A percentile compares a stretch with the other conserved stretches of the same genome.
These are phyloP conservation scores for Nakazawaea ambrosiae DNA, from an alignment of 805 yeast genomes.

Conservation along the genomic window DNA sequence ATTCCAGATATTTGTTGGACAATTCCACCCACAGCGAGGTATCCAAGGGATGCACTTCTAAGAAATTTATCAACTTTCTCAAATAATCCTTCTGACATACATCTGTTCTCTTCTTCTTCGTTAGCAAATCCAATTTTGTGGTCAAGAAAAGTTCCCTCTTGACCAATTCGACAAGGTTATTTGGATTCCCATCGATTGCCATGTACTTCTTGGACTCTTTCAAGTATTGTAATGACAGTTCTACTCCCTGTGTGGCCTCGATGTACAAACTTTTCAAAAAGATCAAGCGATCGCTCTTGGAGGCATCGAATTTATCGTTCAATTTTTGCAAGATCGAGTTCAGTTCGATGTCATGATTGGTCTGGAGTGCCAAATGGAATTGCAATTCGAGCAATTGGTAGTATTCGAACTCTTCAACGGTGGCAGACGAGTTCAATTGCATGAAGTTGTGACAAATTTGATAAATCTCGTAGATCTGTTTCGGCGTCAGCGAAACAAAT, in stretches of 20 bases:
- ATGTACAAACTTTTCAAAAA: slow-evolving; percentile 47
- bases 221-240: slow-evolving; percentile 30
- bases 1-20: slow-evolving; percentile 50
- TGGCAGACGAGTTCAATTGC: slow-evolving; percentile 24
- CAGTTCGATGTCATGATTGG: slow-evolving; percentile 69
- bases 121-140: no score
- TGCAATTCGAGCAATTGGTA: slow-evolving; percentile 63
- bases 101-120: slow-evolving; percentile 21
- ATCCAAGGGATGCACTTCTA: slow-evolving; percentile 69
- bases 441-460: slow-evolving; percentile 32
- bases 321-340: slow-evolving; percentile 55
- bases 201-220: slow-evolving; percentile 12
- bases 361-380: slow-evolving; percentile 54
- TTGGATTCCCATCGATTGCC: slow-evolving; percentile 20
- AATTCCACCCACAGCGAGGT: slow-evolving; percentile 73
- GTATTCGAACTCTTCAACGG: slow-evolving; percentile 34
- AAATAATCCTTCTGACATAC: slow-evolving; percentile 35
- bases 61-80: slow-evolving; percentile 41
- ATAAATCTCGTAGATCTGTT: slow-evolving; percentile 30
- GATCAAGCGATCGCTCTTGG: slow-evolving; percentile 47
- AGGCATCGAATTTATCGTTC: slow-evolving; percentile 54
- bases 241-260: slow-evolving; percentile 44
- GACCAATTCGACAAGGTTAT: slow-evolving; percentile 30
- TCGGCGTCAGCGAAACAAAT: slow-evolving; percentile 44
- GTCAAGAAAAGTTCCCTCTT: slow-evolving; percentile 30